Percentiles rank a stretch among this genome's conserved stretches.
These are phyloP conservation scores for Bombardia bombarda DNA, from an alignment of 495 filamentous ascomycete species.

Conservation along the genomic window DNA sequence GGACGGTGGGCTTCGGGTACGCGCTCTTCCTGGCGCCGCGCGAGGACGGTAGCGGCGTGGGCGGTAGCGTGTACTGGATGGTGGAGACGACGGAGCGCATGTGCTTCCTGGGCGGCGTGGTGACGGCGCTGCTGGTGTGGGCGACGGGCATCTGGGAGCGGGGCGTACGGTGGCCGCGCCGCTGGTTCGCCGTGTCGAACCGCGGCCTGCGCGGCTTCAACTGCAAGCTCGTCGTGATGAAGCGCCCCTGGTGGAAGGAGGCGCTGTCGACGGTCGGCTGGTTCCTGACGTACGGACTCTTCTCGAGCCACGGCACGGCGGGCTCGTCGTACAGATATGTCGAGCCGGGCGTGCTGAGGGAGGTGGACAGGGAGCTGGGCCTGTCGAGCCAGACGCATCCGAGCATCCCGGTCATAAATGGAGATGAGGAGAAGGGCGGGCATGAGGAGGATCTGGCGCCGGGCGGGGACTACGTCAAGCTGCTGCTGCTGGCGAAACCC, in stretches of 20 bases:
- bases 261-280: constrained; percentile 59
- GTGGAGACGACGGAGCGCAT: constrained; percentile 83
- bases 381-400: constrained; percentile 32
- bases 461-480: constrained; percentile 84
- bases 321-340: constrained; percentile 60
- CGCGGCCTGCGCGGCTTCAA: constrained; percentile 86
- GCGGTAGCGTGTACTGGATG: constrained; percentile 92
- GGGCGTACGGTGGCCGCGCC: constrained; percentile 86
- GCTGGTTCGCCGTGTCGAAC: constrained; percentile 84
- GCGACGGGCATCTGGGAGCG: constrained; percentile 92
- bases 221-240: constrained; percentile 86
- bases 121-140: constrained; percentile 80
- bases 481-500: constrained; percentile 85
- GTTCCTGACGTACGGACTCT: constrained; percentile 67
- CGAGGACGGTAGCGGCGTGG: constrained; percentile 82
- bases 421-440: constrained; percentile 45
- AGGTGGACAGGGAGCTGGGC: constrained; percentile 42
- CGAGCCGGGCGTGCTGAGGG: constrained; percentile 44
- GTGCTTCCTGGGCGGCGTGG: constrained; percentile 75
- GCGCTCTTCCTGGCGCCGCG: constrained; percentile 81
- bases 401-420: constrained; percentile 29
- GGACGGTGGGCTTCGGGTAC: constrained; percentile 79
- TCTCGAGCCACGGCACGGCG: constrained; percentile 52
- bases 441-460: constrained; percentile 80
- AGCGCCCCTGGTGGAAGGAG: constrained; percentile 76